Evolutionary conservation across 73 alveolate genomes (phyloP), one percentile per base, ranked within the genome.

Genomic region (Paraurostyla sp.): DNA sequence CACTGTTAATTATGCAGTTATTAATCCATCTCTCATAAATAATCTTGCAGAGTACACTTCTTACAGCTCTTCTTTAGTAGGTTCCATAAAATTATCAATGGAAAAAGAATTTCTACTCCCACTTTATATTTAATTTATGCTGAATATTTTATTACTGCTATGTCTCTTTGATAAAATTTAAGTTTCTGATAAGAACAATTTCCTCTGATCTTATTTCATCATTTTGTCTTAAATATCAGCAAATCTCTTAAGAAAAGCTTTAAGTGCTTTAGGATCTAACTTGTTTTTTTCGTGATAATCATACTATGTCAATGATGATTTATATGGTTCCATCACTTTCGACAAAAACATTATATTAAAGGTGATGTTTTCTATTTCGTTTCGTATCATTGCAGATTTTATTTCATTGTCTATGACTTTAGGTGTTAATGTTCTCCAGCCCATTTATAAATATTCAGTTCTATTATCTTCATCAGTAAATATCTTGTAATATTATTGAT

Each of bases 361-460:
- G 4, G 80, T 62, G 3, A 62, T 30, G 29, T 62, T 62, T 62
- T 29, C 80, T 22, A 62, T 35, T 62, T 62, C 80, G 33, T 62
- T 62, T 62, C 80, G 18, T 6, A 62, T 62, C 80, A 62, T 62
- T 7, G 80, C 6, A 13, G 11, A 15, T 35, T 62, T 62, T 15
- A 62, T 62, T 62, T 62, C 80, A 2, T 35, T 23, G 29, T 62
- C 80, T 15, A 62, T 35, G 11, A 7, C 16, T 4, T 62, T 30
- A 11, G 80, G 80, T 22, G 80, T 27, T 30, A 62, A 30, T 20
- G 18, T 13, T 62, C 54, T 30, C 80, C 80, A 62, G 23, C 35
- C 80, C 3, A 13, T 50, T 35, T 30, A 27, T 35, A 62, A 62
- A 62, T 30, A 62, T 25, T 62, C 80, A 7, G 18, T 7, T 22